Conservation (phyloP, 2,329 filamentous ascomycete genomes). For the Daldinia eschscholtzii region DNA sequence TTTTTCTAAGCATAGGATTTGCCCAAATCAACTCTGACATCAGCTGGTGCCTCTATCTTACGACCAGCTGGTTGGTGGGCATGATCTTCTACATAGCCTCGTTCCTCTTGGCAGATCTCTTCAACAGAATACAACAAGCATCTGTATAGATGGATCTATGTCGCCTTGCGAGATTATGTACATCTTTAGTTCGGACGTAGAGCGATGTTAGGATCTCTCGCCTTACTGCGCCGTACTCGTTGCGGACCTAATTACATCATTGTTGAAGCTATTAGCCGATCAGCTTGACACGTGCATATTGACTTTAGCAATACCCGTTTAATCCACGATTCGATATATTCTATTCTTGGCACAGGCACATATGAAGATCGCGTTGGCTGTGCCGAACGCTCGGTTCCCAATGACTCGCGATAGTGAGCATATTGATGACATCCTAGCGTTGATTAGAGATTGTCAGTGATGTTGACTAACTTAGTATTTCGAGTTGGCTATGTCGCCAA, state of each 20-base stretch:
- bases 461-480: not conserved
- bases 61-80: not conserved
- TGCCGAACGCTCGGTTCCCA: not conserved
- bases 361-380: slow-evolving; percentile 16
- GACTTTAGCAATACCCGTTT: not conserved
- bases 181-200: not conserved
- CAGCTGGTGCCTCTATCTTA: slow-evolving; percentile 1
- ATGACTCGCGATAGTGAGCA: not conserved
- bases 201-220: not conserved
- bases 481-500: not conserved
- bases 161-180: not conserved
- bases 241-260: not conserved
- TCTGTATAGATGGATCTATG: not conserved
- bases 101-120: slow-evolving; percentile 10
- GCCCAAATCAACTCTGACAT: not conserved
- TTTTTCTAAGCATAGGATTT: slow-evolving; percentile 4
- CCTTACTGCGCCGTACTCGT: not conserved
- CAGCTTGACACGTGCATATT: not conserved
- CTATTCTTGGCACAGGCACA: slow-evolving; percentile 32
- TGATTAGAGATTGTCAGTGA: not conserved
- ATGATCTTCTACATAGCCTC: slow-evolving; percentile 4
- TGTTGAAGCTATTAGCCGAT: not conserved
- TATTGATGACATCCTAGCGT: not conserved
- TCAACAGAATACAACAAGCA: not conserved
- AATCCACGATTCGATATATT: slow-evolving; percentile 16